Percentiles rank a stretch among this genome's conserved stretches.
Evolutionary conservation across 768 basidiomycete species (phyloP).

Genomic region (Podaxis rugospora): DNA sequence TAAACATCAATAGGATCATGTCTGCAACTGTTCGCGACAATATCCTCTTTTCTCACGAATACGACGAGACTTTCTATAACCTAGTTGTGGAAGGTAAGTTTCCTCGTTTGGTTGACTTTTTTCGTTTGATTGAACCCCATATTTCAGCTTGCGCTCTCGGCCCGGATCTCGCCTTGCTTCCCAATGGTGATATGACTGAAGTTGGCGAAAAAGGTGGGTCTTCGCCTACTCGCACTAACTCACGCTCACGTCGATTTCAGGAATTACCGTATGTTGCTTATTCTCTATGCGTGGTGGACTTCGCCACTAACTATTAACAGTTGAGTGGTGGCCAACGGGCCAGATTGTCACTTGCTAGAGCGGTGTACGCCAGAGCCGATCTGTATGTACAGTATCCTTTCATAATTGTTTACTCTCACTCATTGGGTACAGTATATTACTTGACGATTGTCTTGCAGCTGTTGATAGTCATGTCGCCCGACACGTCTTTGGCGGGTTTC

Average conservation of each 20-base stretch:
- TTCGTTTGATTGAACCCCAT: background rate
- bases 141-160: conserved; percentile 74
- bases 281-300: background rate
- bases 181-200: conserved; percentile 79
- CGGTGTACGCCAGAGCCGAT: conserved; percentile 90
- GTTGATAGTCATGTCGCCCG: conserved; percentile 86
- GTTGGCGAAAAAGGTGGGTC: conserved; percentile 77
- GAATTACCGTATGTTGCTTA: conserved; percentile 49
- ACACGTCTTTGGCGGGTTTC: conserved; percentile 68
- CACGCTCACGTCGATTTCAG: conserved; percentile 17
- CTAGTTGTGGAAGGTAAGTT: conserved; percentile 69
- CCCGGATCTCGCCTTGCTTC: conserved; percentile 74
- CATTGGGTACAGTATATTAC: conserved; percentile 45
- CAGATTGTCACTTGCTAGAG: conserved; percentile 78
- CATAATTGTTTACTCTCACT: background rate
- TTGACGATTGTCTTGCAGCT: conserved; percentile 89
- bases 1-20: conserved; percentile 56
- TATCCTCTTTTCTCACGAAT: conserved; percentile 87
- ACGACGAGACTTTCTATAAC: conserved; percentile 81
- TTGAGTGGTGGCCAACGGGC: conserved; percentile 84
- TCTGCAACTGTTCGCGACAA: conserved; percentile 86
- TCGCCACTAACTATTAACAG: conserved; percentile 25
- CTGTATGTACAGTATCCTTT: conserved; percentile 41
- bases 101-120: background rate
- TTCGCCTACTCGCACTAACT: background rate